These are phyloP conservation scores for Penicillium sp. DNA, from an alignment of 2,329 filamentous ascomycete species.

Conservation along the genomic window DNA sequence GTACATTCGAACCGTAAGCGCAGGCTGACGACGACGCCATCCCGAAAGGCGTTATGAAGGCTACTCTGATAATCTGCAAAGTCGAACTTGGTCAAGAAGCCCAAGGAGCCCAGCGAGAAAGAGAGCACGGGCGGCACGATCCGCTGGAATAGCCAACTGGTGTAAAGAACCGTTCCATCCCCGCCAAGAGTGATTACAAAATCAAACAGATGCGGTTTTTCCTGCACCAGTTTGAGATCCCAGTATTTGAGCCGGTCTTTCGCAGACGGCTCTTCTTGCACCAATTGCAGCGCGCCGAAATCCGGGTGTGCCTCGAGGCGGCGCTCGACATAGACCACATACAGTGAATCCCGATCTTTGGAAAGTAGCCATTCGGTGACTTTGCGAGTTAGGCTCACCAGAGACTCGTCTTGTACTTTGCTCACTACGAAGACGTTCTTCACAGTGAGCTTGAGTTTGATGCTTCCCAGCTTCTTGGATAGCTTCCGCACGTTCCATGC, in stretches of 20 bases:
- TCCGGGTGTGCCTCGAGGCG: constrained; percentile 65
- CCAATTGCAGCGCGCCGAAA: constrained; percentile 69
- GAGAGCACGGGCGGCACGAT: constrained; percentile 91
- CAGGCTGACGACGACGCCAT: constrained; percentile 84
- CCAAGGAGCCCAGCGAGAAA: constrained; percentile 85
- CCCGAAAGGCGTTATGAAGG: constrained; percentile 66
- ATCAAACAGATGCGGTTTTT: constrained; percentile 82
- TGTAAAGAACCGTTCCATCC: constrained; percentile 94
- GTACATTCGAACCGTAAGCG: constrained; percentile 89
- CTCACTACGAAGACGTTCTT: constrained; percentile 81
- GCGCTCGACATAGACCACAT: constrained; percentile 78
- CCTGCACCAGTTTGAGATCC: constrained; percentile 72
- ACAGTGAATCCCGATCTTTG: constrained; percentile 61
- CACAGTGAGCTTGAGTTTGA: constrained; percentile 77
- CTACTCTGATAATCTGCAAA: constrained; percentile 70
- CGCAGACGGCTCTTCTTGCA: constrained; percentile 57
- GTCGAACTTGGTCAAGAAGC: constrained; percentile 95
- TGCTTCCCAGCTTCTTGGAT: constrained; percentile 76
- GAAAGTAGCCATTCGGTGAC: constrained; percentile 76
- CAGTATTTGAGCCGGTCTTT: constrained; percentile 70
- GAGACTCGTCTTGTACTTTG: constrained; percentile 80
- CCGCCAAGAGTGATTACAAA: constrained; percentile 89
- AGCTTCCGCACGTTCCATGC: constrained; percentile 91
- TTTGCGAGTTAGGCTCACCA: constrained; percentile 73
- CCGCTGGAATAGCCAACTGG: constrained; percentile 93